These are phyloP conservation scores for Coprinopsis sp. DNA, from an alignment of 768 basidiomycete genomes.

Conservation along the genomic window DNA sequence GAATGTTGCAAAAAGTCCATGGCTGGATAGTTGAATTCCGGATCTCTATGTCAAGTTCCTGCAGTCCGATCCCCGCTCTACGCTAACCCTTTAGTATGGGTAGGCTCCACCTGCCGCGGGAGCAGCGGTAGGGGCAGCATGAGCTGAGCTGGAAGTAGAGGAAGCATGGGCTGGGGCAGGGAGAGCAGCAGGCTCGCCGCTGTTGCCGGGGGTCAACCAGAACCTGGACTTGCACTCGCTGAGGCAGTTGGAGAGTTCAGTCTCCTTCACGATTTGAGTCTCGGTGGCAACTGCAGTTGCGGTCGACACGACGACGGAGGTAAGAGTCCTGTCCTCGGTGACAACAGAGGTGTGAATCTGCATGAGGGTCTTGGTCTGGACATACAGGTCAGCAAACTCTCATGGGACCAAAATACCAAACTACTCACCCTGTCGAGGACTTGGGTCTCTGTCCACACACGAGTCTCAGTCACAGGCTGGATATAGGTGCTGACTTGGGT, in stretches of 20 bases:
- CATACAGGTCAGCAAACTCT: conserved; percentile 2
- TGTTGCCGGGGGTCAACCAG: conserved; percentile 48
- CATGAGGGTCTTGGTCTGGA: conserved; percentile 54
- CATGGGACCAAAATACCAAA: background rate
- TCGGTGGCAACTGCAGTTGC: conserved; percentile 35
- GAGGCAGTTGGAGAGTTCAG: conserved; percentile 52
- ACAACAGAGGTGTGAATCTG: conserved; percentile 53
- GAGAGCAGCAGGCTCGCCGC: conserved; percentile 40
- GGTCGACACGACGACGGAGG: conserved; percentile 46
- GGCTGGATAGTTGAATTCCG: too few relatives aligned
- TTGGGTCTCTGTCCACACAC: conserved; percentile 50
- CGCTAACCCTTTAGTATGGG: too few relatives aligned
- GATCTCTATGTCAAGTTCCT: too few relatives aligned
- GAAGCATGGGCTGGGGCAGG: conserved; percentile 19
- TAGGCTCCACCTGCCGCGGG: background rate
- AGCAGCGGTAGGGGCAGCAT: conserved; percentile 3
- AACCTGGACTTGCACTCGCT: conserved; percentile 58
- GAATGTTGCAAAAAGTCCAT: too few relatives aligned
- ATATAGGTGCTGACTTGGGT: conserved; percentile 48
- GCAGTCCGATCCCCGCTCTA: too few relatives aligned
- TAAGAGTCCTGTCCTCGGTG: conserved; percentile 46
- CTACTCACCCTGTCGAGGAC: conserved; percentile 51
- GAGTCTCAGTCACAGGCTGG: conserved; percentile 55
- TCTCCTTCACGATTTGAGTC: conserved; percentile 38
- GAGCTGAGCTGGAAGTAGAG: conserved; percentile 15